Conservation (phyloP, 176 grass and related monocot species). For the Raddia guianensis region DNA sequence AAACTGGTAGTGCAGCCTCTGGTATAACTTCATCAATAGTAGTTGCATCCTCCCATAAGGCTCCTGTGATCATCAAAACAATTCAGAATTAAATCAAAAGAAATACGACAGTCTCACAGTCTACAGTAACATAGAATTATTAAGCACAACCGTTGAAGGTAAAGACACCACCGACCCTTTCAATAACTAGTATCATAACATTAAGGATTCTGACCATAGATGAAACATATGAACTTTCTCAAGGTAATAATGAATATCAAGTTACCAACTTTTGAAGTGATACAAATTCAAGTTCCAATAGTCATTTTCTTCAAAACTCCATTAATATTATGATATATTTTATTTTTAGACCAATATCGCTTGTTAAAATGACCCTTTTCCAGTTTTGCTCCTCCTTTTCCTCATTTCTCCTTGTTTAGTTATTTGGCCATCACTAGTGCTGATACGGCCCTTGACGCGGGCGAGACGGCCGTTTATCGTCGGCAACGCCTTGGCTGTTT, state of each 20-base stretch:
- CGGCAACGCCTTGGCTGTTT: too few relatives aligned
- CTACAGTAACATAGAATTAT: slow-evolving; percentile 14
- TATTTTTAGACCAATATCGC: not conserved
- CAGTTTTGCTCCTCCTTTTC: not conserved
- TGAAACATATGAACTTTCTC: slow-evolving; percentile 20
- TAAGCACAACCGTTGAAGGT: slow-evolving; percentile 18
- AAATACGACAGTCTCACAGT: slow-evolving; percentile 31
- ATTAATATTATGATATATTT: not conserved
- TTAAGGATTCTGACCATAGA: slow-evolving; percentile 18
- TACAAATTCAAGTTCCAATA: slow-evolving; percentile 35
- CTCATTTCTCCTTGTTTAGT: too few relatives aligned
- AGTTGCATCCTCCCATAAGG: slow-evolving; percentile 76
- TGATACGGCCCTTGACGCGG: too few relatives aligned
- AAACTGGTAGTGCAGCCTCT: slow-evolving; percentile 91
- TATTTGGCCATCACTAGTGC: not conserved
- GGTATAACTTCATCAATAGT: slow-evolving; percentile 84
- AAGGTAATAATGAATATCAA: slow-evolving; percentile 11
- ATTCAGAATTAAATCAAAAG: slow-evolving; percentile 34
- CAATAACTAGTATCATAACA: slow-evolving; percentile 25
- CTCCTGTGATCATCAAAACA: slow-evolving; percentile 55
- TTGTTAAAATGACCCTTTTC: not conserved
- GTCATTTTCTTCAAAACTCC: slow-evolving; percentile 25
- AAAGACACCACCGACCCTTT: not conserved
- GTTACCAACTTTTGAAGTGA: not conserved
- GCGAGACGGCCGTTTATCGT: too few relatives aligned